Conservation (phyloP, 805 yeast species). For the Spencermartinsiella europaea region DNA sequence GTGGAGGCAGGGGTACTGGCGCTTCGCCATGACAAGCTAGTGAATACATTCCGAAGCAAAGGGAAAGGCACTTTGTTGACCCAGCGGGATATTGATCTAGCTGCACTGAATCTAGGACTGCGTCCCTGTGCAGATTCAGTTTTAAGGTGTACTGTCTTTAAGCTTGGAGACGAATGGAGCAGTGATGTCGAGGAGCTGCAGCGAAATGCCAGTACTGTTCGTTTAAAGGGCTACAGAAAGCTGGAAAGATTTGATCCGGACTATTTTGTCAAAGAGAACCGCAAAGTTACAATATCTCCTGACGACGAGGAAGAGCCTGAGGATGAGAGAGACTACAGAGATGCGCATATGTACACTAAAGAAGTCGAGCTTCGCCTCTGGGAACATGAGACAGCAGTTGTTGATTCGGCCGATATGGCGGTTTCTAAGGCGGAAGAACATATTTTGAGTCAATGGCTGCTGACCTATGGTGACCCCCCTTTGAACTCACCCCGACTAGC, state of each 20-base stretch:
- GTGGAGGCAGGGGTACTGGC: background rate
- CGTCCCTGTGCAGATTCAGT: background rate
- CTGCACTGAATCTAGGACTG: background rate
- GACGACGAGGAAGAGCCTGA: conserved; percentile 2
- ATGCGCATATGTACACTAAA: background rate
- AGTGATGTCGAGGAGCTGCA: background rate
- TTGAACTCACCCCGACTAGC: too few species aligned
- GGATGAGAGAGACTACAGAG: background rate
- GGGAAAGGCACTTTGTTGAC: background rate
- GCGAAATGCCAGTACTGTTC: background rate
- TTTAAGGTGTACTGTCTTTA: background rate
- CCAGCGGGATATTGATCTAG: background rate
- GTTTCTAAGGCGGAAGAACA: conserved; percentile 10
- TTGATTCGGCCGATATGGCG: conserved; percentile 8
- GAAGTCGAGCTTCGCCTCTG: background rate
- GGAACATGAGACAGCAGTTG: conserved; percentile 3
- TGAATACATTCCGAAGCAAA: background rate
- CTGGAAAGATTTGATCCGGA: background rate
- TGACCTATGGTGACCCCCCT: conserved; percentile 6
- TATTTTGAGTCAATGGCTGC: conserved; percentile 2
- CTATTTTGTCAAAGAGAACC: background rate
- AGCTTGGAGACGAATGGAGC: background rate
- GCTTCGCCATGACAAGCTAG: background rate
- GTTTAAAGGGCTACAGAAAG: background rate
- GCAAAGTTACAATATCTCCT: background rate